Conservation (phyloP, 495 filamentous ascomycete genomes). For the Hyaloscypha finlandica region DNA sequence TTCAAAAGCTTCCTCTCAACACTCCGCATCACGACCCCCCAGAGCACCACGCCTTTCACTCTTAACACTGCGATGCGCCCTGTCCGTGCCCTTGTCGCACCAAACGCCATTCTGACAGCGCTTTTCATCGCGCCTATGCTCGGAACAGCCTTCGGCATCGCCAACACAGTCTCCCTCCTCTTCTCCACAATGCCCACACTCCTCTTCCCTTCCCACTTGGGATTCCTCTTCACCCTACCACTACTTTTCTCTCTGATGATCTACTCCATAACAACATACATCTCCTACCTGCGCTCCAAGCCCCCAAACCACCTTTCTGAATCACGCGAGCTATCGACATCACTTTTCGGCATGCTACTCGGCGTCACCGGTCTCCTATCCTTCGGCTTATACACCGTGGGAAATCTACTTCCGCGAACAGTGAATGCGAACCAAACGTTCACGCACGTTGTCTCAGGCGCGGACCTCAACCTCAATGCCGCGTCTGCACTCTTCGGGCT, state of each 20-base stretch:
- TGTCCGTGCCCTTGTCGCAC: constrained; percentile 46
- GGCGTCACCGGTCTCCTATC: constrained; percentile 19
- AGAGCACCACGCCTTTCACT: constrained; percentile 29
- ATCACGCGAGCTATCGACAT: not conserved
- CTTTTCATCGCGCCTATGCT: constrained; percentile 43
- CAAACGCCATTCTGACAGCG: constrained; percentile 46
- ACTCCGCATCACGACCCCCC: constrained; percentile 36
- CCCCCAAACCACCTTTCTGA: constrained; percentile 9
- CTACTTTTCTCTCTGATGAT: constrained; percentile 12
- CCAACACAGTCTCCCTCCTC: constrained; percentile 45
- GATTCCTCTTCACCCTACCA: constrained; percentile 41
- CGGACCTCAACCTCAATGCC: constrained; percentile 6
- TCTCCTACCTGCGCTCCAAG: constrained; percentile 13
- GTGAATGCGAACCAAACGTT: not conserved
- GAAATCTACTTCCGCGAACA: not conserved
- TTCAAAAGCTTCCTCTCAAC: constrained; percentile 42
- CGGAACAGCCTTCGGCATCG: constrained; percentile 44
- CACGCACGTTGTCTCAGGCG: not conserved
- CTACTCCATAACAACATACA: constrained; percentile 2
- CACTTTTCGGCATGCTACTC: constrained; percentile 14
- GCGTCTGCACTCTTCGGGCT: constrained; percentile 21
- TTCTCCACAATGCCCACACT: constrained; percentile 47
- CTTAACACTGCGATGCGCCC: constrained; percentile 39
- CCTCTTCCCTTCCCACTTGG: constrained; percentile 40
- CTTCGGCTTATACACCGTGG: constrained; percentile 22